Percentiles rank a stretch among this genome's conserved stretches.
Conservation (phyloP, 2,329 filamentous ascomycete genomes). For the Colletotrichum gloeosporioides region DNA sequence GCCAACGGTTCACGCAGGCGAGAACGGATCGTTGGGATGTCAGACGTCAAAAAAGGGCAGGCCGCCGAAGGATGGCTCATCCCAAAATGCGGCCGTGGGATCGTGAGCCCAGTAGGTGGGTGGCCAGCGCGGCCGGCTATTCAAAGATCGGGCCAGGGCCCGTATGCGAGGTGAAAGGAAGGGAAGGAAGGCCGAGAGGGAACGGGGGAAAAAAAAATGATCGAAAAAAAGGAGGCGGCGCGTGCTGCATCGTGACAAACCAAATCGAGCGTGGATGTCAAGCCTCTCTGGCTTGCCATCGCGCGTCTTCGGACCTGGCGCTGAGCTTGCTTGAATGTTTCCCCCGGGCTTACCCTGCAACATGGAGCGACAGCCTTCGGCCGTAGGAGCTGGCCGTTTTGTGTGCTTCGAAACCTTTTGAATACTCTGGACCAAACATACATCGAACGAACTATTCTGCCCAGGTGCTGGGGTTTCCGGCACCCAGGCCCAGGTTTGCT, state of each 20-base stretch:
- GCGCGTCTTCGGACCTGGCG: not conserved
- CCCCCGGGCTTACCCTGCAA: not conserved
- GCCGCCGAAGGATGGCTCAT: not conserved
- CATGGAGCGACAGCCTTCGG: not conserved
- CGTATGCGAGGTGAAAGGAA: not conserved
- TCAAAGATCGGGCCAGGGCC: not conserved
- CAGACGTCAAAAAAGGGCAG: not conserved
- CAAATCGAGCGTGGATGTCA: not conserved
- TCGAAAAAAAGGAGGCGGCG: not conserved
- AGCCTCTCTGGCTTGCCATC: not conserved
- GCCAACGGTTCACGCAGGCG: not conserved
- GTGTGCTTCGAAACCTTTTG: constrained; percentile 6
- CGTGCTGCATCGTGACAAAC: not conserved
- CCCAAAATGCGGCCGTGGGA: not conserved
- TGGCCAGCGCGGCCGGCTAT: not conserved
- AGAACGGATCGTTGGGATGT: not conserved
- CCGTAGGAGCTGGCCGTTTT: not conserved
- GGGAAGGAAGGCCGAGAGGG: not conserved
- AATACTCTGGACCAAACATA: constrained; percentile 4
- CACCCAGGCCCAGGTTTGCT: not conserved
- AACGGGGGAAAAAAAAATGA: not conserved
- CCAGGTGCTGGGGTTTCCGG: not conserved
- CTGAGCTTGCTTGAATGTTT: not conserved
- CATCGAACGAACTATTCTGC: constrained; percentile 14
- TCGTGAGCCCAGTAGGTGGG: not conserved